A percentile compares a stretch with the other conserved stretches of the same genome.
Conservation (phyloP, 148 eudicot genomes). For the Chenopodium suecicum region DNA sequence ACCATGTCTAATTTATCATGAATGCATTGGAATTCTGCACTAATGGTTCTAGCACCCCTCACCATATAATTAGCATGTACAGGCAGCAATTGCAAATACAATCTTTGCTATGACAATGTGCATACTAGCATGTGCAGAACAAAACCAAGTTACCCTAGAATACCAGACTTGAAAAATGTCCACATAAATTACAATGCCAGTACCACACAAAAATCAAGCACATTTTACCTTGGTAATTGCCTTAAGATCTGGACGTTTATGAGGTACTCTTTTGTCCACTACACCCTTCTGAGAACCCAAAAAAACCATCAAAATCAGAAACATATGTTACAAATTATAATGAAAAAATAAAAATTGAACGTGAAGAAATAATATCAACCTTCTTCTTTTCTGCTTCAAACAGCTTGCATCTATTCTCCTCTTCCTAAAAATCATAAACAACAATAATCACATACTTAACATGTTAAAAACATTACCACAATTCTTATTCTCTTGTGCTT, state of each 20-base stretch:
- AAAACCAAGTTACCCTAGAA: background rate
- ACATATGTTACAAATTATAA: background rate
- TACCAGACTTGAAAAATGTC: background rate
- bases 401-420: conserved; percentile 57
- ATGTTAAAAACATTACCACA: background rate
- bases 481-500: no score
- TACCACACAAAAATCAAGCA: background rate
- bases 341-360: background rate
- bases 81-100: no score
- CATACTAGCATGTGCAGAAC: no score
- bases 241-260: conserved; percentile 50
- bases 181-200: no score
- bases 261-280: conserved; percentile 19
- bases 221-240: conserved; percentile 33
- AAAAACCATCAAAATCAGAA: background rate
- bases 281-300: conserved; percentile 12
- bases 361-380: conserved; percentile 4
- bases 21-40: no score
- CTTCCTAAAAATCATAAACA: conserved; percentile 44
- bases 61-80: no score
- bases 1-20: no score
- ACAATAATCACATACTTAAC: background rate
- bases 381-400: conserved; percentile 25
- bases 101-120: no score
- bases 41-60: no score